Base-by-base conservation (phyloP, 495 filamentous ascomycete genomes). In the Lasiosphaeria ovina region DNA sequence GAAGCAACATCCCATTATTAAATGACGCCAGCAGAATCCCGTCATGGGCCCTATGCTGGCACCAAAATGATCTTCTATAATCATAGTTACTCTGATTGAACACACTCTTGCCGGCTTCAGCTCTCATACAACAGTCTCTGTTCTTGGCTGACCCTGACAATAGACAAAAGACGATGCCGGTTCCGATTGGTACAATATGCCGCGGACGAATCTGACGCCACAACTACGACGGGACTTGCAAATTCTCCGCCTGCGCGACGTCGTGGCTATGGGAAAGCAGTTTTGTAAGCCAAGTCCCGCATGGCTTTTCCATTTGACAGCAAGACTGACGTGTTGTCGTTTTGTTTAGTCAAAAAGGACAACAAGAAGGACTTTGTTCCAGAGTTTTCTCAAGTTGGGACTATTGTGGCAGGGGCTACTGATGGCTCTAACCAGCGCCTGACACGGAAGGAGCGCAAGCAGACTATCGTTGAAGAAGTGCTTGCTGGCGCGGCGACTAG, bases 61-160 rank as follows among this genome's bases (percentile, higher is more conserved):
- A 76, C 68, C 69, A 64, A 64, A 90, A 90, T 92, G 84, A 92
- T 88, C 74, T 48, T 57, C 76, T 80, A 75, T 77, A 79, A 83
- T 92, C 91, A 97, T 97, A 98, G 94, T 98, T 98, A 98, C 94
- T 93, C 93, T 97, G 93, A 98, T 45, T 32, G 14, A 7, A 42
- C 44, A 79, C 32, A 51, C 50, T 52, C 48, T 1, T 31, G 7
- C 50, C 12, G 35, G n/a, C 35, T 47, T 58, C 57, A 31, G 54
- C 49, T 14, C 54, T 38, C 44, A 60, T 44, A 54, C 59, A 64
- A 49, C 17, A 10, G 17, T 32, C 49, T 50, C 31, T 51, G 10
- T 60, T 14, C 14, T 1, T 24, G 42, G 64, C 71, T 74, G 57
- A 74, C 66, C 1, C 11, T 51, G 40, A 8, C 56, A 82, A 77